Evolutionary conservation across 2,329 filamentous ascomycete genomes (phyloP).

Genomic region (Stromatinia cepivora): DNA sequence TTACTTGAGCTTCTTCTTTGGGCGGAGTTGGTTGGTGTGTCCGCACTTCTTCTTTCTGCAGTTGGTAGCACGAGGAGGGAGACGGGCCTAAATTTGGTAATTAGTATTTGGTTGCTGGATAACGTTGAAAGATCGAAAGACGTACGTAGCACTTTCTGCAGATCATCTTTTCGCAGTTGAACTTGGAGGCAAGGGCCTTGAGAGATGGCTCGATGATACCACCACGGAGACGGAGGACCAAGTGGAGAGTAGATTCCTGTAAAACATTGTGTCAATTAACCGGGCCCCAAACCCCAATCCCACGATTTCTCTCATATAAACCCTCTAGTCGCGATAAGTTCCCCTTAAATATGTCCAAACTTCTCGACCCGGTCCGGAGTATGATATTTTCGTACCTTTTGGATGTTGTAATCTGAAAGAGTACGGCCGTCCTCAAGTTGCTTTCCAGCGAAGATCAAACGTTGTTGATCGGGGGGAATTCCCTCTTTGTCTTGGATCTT

Average conservation of each 20-base stretch:
- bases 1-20: conserved; percentile 99
- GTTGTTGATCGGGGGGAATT: conserved; percentile 97
- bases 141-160: conserved; percentile 99
- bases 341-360: not conserved
- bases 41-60: conserved; percentile 99
- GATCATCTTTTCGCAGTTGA: conserved; percentile 99
- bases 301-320: not conserved
- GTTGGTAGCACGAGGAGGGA: conserved; percentile 98
- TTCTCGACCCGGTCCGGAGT: not conserved
- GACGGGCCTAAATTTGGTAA: conserved; percentile 59
- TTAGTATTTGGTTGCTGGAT: conserved; percentile 31
- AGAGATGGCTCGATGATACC: conserved; percentile 99
- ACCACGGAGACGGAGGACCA: conserved; percentile 98
- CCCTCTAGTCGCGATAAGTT: not conserved
- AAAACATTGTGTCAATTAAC: conserved; percentile 30
- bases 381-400: conserved; percentile 66
- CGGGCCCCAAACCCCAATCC: conserved; percentile 7
- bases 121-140: conserved; percentile 37
- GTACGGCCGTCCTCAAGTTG: conserved; percentile 98
- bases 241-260: conserved; percentile 95
- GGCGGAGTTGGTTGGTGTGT: conserved; percentile 99
- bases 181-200: conserved; percentile 97
- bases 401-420: conserved; percentile 98
- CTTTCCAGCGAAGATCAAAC: conserved; percentile 98
- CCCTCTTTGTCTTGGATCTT: conserved; percentile 99